Evolutionary conservation across 1,284 basidiomycete genomes (phyloP), one percentile per base, ranked within the genome.

Genomic region (Irpex lacteus): DNA sequence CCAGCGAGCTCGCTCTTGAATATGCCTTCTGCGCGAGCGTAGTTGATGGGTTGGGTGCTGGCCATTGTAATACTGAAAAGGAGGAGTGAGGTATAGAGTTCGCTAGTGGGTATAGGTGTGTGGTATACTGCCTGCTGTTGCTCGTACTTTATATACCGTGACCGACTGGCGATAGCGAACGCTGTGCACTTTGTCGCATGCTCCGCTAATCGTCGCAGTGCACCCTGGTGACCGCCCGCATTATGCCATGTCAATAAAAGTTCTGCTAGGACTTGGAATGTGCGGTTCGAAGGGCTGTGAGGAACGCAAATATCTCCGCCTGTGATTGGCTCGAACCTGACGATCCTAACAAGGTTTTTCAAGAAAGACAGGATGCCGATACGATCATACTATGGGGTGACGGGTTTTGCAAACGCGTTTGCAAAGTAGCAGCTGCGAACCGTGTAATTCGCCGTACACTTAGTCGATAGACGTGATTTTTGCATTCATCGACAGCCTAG

Each of bases 11-110:
- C 64, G 61, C 64, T 62, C 52, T 60, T 83, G 62, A 80, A 65
- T 55, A 82, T 79, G 13, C 81, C 84, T 49, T 71, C 70, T 15
- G 60, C 60, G 37, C 77, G 67, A 21, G 81, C 80, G 64, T 75
- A 82, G 73, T 83, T 74, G 60, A 70, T 68, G 32, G 26, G 15
- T 1, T 15, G 11, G 9, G 34, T 56, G 54, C 34, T 36, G 13
- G 54, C 26, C 54, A 56, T 56, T 19, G 32, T 34, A 34, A 34
- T 34, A 15, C 1, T 53, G 50, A 26, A 26, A 5, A 5, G 50
- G 1, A 47, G 11, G 19, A 9, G 54, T 32, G 54, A 13, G 54
- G 2, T 26, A 9, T 13, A 8, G 54, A 9, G 21, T 15, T 11
- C 13, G 54, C 34, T 37, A 13, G 21, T 6, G 3, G 11, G 26